Conservation (phyloP, 1,284 basidiomycete species). For the Ustilago bromivora region DNA sequence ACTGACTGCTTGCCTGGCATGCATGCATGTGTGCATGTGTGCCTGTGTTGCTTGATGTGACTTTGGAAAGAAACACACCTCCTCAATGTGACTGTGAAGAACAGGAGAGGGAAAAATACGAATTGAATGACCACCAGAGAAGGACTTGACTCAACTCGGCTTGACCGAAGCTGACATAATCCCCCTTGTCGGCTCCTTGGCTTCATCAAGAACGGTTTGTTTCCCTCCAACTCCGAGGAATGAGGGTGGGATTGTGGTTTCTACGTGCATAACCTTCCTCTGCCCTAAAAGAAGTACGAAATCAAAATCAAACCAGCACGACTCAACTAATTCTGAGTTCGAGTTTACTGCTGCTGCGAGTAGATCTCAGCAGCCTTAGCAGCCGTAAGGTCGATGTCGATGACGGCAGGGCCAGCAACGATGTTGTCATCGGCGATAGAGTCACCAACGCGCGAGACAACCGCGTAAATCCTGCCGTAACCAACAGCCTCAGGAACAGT, state of each 20-base stretch:
- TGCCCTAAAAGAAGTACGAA: constrained; percentile 14
- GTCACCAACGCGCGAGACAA: constrained; percentile 67
- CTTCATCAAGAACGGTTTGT: too few species aligned
- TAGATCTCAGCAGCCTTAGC: constrained; percentile 44
- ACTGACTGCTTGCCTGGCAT: too few species aligned
- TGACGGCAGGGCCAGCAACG: constrained; percentile 73
- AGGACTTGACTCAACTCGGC: too few species aligned
- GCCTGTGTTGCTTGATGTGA: too few species aligned
- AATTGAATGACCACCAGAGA: too few species aligned
- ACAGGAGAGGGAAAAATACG: too few species aligned
- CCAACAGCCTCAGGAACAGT: constrained; percentile 68
- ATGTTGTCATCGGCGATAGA: constrained; percentile 71
- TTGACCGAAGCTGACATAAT: too few species aligned
- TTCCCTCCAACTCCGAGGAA: too few species aligned
- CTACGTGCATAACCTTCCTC: not conserved
- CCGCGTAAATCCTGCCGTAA: constrained; percentile 71
- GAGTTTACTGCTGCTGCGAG: constrained; percentile 14
- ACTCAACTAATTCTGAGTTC: not conserved
- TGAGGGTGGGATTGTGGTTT: too few species aligned
- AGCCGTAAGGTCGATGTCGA: constrained; percentile 63
- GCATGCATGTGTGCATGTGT: too few species aligned
- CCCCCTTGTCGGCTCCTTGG: too few species aligned
- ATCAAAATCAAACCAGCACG: not conserved
- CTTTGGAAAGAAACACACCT: fast-evolving
- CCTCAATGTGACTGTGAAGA: too few species aligned